Base-by-base conservation (phyloP, 768 basidiomycete genomes). In the Mycena haematopus region DNA sequence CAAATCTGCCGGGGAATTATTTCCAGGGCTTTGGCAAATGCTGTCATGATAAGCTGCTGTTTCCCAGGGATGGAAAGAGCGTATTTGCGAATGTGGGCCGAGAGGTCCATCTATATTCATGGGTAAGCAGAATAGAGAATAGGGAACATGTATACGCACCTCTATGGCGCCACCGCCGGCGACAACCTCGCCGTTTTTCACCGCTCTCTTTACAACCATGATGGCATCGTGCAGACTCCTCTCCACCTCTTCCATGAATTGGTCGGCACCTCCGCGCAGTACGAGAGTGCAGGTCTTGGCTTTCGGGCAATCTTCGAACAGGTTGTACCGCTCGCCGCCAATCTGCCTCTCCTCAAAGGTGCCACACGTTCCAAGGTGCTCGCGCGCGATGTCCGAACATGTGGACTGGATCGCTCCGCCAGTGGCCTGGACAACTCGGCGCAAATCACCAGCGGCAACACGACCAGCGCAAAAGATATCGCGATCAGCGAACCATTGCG, bases 391-490 rank as follows among this genome's bases (percentile, higher is more conserved):
- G 75, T 99, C 96, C 1, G 93, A 91, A 74, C 93, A 95, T 2
- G 97, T 99, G 19, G 94, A 95, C 74, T 99, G 97, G 60, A 98
- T 83, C 15, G 93, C 86, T 27, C 97, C 97, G 38, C 97, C 97
- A 40, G 95, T 93, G 35, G 97, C 97, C 73, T 97, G 93, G 29
- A 96, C 93, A 11, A 98, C 96, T 55, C 97, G 84, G 70, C 93
- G 90, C 49, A 99, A 82, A 75, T 99, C 97, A 40, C 84, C 93
- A 7, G 90, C 88, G 36, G 89, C 84, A 40, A 99, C 97, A 55
- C 97, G 93, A 42, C 97, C 97, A 62, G 97, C 97, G 69, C 97
- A 99, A 83, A 99, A 99, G 72, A 99, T 98, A 72, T 96, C 91
- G 36, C 97, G 88, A 79, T 99, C 97, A 44, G 97, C 96, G 73